These are phyloP conservation scores for Fomitopsis betulina DNA, from an alignment of 1,284 basidiomycete genomes.

Conservation along the genomic window DNA sequence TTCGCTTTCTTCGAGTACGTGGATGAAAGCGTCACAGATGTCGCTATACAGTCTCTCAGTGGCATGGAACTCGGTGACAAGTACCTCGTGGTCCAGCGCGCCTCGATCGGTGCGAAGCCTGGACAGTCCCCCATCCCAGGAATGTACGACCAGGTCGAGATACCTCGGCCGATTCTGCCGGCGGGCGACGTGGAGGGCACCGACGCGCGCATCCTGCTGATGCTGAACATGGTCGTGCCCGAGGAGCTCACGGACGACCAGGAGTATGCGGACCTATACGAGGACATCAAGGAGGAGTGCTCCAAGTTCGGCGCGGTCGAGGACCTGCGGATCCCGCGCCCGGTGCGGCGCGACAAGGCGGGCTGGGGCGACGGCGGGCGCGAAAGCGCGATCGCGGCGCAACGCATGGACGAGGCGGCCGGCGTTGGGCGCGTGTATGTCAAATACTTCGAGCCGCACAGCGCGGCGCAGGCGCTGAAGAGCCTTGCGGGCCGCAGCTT, in stretches of 20 bases:
- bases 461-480: conserved; percentile 72
- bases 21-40: conserved; percentile 85
- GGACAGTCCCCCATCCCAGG: conserved; percentile 55
- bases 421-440: conserved; percentile 96
- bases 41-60: conserved; percentile 94
- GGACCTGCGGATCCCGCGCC: conserved; percentile 86
- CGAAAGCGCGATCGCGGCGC: conserved; percentile 61
- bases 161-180: conserved; percentile 80
- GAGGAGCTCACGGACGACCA: conserved; percentile 91
- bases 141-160: conserved; percentile 67
- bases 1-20: conserved; percentile 99
- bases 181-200: conserved; percentile 58
- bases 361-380: conserved; percentile 74
- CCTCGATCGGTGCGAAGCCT: conserved; percentile 85
- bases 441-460: conserved; percentile 61
- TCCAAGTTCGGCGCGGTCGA: conserved; percentile 78
- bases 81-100: conserved; percentile 94
- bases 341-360: conserved; percentile 78
- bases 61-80: conserved; percentile 98
- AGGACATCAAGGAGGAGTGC: conserved; percentile 95
- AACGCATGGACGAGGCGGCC: conserved; percentile 75
- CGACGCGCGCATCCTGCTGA: conserved; percentile 83
- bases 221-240: conserved; percentile 98
- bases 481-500: conserved; percentile 89
- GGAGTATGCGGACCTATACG: conserved; percentile 92